phyloP scores from a whole-genome alignment of 345 rosid genomes.

The Zanthoxylum bungeanum region DNA sequence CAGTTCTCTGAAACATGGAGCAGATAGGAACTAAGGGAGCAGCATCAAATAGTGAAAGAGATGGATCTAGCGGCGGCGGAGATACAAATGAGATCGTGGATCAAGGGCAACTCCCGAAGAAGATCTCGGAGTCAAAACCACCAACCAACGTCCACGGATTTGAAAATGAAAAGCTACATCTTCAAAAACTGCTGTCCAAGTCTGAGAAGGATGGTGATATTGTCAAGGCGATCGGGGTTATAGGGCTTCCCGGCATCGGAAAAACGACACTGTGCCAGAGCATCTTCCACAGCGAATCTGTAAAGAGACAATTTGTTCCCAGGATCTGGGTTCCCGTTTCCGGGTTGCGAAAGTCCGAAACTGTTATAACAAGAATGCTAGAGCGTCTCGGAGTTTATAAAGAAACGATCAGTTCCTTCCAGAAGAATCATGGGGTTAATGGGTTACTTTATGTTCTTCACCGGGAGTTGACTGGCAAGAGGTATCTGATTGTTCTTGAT shows the following conservation, averaged over 20 bases:
- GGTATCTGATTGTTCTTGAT: constrained; percentile 22
- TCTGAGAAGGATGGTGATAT: not conserved
- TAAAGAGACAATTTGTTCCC: constrained; percentile 17
- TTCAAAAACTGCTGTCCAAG: constrained; percentile 6
- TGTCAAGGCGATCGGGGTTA: constrained; percentile 17
- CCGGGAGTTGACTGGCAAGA: constrained; percentile 20
- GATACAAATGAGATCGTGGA: not conserved
- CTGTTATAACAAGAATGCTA: not conserved
- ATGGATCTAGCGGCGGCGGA: not conserved
- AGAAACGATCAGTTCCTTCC: not conserved
- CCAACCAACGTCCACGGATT: not conserved
- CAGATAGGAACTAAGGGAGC: too few relatives aligned
- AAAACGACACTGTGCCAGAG: constrained; percentile 13
- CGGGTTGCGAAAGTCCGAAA: not conserved
- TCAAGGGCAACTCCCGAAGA: not conserved
- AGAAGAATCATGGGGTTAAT: not conserved
- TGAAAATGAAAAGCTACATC: not conserved
- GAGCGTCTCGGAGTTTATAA: not conserved
- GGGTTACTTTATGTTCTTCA: constrained; percentile 15
- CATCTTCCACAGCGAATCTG: not conserved
- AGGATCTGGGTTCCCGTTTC: constrained; percentile 15
- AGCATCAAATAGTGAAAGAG: not conserved
- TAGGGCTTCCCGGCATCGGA: not conserved
- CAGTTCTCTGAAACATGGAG: not conserved
- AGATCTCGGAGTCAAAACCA: not conserved